Conservation (phyloP, 208 protist genomes). For the Wallacemonas sp. region DNA sequence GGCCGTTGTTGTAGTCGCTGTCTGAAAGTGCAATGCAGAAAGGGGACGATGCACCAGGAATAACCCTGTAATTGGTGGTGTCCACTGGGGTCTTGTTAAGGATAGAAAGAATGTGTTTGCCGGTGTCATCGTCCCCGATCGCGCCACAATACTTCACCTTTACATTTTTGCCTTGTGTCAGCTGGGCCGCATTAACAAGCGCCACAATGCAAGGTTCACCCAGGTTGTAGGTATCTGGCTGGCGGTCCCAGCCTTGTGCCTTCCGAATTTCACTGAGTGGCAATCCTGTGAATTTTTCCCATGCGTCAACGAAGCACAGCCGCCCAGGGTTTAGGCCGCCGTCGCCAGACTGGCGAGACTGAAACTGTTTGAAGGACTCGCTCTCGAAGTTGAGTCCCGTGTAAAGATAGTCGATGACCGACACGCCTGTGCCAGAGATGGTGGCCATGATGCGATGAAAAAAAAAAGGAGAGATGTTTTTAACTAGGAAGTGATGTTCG, state of each 20-base stretch:
- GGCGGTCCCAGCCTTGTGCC: constrained; percentile 17
- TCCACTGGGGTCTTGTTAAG: constrained; percentile 22
- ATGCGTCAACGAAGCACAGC: constrained; percentile 25
- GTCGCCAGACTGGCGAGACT: constrained; percentile 17
- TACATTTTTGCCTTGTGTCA: constrained; percentile 1
- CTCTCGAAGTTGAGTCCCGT: constrained; percentile 31
- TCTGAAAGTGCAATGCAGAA: constrained; percentile 24
- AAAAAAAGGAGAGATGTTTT: too few species aligned
- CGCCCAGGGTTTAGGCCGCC: constrained; percentile 20
- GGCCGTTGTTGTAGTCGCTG: constrained; percentile 23
- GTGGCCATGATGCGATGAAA: constrained; percentile 20
- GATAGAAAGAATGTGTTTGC: constrained; percentile 12
- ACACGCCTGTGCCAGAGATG: constrained; percentile 22
- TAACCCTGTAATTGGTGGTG: constrained; percentile 9
- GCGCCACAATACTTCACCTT: constrained; percentile 25
- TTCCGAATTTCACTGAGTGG: constrained; percentile 19
- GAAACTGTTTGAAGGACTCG: constrained; percentile 26
- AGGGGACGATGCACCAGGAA: constrained; percentile 8
- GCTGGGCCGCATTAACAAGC: constrained; percentile 22
- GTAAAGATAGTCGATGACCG: constrained; percentile 33
- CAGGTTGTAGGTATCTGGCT: constrained; percentile 22
- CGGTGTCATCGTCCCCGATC: constrained; percentile 14
- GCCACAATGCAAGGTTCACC: constrained; percentile 27
- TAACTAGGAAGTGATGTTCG: too few species aligned
- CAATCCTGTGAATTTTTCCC: constrained; percentile 28